Evolutionary conservation across 176 grass and related monocot genomes (phyloP).

Genomic region (Phoenix dactylifera): DNA sequence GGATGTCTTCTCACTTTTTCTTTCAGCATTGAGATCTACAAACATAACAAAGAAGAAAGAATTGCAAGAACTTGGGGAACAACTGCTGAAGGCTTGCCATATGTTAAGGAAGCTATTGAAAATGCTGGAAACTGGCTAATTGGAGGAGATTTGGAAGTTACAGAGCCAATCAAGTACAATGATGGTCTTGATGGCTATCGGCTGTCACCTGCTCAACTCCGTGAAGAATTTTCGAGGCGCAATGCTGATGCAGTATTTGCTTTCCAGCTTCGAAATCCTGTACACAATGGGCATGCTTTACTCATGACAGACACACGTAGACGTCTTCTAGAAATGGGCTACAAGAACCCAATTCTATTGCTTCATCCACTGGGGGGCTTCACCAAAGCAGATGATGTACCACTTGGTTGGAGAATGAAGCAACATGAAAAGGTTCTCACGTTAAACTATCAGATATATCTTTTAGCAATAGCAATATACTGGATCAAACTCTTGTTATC

Average conservation of each 20-base stretch:
- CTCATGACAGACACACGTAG: constrained; percentile 90
- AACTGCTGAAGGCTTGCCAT: constrained; percentile 68
- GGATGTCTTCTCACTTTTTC: neutral
- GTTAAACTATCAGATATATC: constrained; percentile 5
- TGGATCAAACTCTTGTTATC: too few relatives aligned
- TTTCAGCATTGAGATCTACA: constrained; percentile 98
- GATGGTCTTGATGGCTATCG: constrained; percentile 94
- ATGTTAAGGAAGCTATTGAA: constrained; percentile 70
- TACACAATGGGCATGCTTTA: constrained; percentile 94
- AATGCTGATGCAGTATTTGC: constrained; percentile 97
- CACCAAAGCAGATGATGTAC: constrained; percentile 94
- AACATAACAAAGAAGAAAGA: constrained; percentile 98
- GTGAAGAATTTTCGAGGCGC: constrained; percentile 79
- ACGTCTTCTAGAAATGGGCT: constrained; percentile 87
- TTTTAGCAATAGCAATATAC: neutral
- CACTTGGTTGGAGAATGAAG: constrained; percentile 93
- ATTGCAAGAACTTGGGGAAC: constrained; percentile 97
- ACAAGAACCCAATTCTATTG: constrained; percentile 84
- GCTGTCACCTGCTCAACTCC: constrained; percentile 73
- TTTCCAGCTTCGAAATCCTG: constrained; percentile 95
- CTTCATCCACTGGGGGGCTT: constrained; percentile 96
- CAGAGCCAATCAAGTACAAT: constrained; percentile 94
- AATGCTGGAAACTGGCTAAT: constrained; percentile 96
- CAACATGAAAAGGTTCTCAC: constrained; percentile 80
- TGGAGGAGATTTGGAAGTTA: constrained; percentile 92